Evolutionary conservation across 2,329 filamentous ascomycete genomes (phyloP).

Genomic region (Penicillium concentricum): DNA sequence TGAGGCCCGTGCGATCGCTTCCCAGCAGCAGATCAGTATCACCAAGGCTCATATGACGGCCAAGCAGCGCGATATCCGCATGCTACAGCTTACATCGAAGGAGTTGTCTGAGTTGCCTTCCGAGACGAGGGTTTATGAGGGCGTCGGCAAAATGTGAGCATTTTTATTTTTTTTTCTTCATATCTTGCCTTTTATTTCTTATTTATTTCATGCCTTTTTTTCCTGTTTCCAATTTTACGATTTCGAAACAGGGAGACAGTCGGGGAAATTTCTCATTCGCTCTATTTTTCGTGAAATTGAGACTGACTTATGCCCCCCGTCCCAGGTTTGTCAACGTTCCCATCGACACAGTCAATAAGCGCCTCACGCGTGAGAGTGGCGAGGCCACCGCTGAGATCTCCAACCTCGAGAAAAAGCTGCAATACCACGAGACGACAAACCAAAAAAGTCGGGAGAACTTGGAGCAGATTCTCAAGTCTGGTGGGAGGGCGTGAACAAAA

Average conservation of each 20-base stretch:
- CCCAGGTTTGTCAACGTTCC: slow-evolving; percentile 83
- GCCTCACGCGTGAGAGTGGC: slow-evolving; percentile 72
- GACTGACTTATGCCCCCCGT: not conserved
- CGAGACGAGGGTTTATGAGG: slow-evolving; percentile 84
- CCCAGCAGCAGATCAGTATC: slow-evolving; percentile 88
- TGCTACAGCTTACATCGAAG: slow-evolving; percentile 80
- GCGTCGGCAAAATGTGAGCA: slow-evolving; percentile 91
- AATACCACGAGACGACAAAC: slow-evolving; percentile 91
- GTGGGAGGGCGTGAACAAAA: slow-evolving; percentile 35
- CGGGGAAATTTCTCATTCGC: not conserved
- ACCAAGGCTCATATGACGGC: slow-evolving; percentile 79
- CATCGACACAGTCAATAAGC: slow-evolving; percentile 68
- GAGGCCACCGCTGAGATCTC: slow-evolving; percentile 75
- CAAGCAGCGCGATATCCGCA: slow-evolving; percentile 84
- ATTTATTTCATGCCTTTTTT: slow-evolving; percentile 21
- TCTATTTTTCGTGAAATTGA: not conserved
- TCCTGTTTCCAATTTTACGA: not conserved
- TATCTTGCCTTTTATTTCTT: slow-evolving; percentile 12
- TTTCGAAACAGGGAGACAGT: not conserved
- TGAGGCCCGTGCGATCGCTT: slow-evolving; percentile 80
- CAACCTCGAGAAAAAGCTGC: slow-evolving; percentile 80
- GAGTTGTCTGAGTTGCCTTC: slow-evolving; percentile 76
- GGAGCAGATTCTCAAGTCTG: slow-evolving; percentile 75
- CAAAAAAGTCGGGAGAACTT: slow-evolving; percentile 92
- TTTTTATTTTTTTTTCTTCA: not conserved